Base-by-base conservation (phyloP, 805 yeast genomes). In the Tetrapisispora phaffii region DNA sequence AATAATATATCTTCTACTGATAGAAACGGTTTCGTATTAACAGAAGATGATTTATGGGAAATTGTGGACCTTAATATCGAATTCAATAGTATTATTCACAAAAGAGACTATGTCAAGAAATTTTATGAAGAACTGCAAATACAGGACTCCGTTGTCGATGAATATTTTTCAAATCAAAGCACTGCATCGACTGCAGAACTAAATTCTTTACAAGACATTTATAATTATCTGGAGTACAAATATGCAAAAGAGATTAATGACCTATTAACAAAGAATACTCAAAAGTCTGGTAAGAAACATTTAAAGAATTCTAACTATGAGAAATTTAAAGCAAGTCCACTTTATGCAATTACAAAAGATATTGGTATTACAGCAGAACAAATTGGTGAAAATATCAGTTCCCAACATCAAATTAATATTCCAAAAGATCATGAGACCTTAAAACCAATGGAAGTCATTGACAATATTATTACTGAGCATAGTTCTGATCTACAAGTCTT, bases 1-100 rank as follows among this genome's bases (percentile, higher is more conserved):
- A 97, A 93, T 64, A 87, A 85, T 59, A 76, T 76, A 26, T 60
- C 63, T 2, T 67, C 73, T 10, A 70, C 68, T 47, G 68, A 68
- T 41, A 70, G 64, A 20, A 68, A 70, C 26, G 75, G 70, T 12
- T 62, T 66, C 24, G 68, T 70, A 1, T 67, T 85, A 45, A 75
- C 71, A 44, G 94, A 84, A 65, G 89, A 86, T 65, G 97, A 89
- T 60, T 69, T 93, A 49, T 93, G 98, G 98, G 76, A 89, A 58
- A 82, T 90, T 51, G 80, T 87, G 13, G 84, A 79, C 50, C 72
- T 88, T 44, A 97, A 90, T 62, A 73, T 88, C 51, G 96, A 87
- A 53, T 93, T 79, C 62, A 96, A 88, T 61, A 81, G 95, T 16
- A 67, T 90, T 26, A 70, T 83, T 47, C 86, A 83, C 50, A 89